Conservation (phyloP, 345 rosid species). For the Linum trigynum region DNA sequence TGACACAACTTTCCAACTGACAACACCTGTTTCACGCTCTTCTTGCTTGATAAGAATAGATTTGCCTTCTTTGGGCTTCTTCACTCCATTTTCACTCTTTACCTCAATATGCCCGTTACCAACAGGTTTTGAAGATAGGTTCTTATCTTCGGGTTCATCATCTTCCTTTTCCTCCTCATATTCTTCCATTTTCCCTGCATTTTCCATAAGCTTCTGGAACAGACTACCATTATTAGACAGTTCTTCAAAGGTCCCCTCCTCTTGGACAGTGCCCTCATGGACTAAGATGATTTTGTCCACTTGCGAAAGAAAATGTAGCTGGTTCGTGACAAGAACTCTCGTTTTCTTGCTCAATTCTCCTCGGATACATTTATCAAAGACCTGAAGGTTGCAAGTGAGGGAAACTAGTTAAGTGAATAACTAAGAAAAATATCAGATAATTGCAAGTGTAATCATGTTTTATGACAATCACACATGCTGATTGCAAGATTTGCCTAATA, state of each 20-base stretch:
- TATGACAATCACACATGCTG: neutral
- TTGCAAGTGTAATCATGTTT: neutral
- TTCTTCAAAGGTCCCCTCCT: conserved; percentile 93
- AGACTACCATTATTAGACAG: conserved; percentile 54
- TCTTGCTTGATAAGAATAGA: conserved; percentile 92
- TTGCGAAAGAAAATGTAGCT: conserved; percentile 93
- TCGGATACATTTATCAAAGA: conserved; percentile 86
- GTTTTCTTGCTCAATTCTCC: conserved; percentile 74
- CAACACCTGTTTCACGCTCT: conserved; percentile 94
- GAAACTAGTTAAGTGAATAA: conserved; percentile 5
- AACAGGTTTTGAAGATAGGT: conserved; percentile 31
- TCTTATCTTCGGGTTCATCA: conserved; percentile 35
- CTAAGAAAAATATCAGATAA: neutral
- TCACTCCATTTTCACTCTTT: conserved; percentile 27
- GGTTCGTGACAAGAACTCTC: conserved; percentile 98
- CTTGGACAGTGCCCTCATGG: conserved; percentile 84
- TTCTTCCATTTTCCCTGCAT: conserved; percentile 99
- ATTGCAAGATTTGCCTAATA: neutral
- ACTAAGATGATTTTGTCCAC: conserved; percentile 88
- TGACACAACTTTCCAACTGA: conserved; percentile 62
- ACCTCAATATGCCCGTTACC: conserved; percentile 52
- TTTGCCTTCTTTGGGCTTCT: conserved; percentile 56
- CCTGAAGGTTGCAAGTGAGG: conserved; percentile 35
- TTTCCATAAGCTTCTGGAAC: conserved; percentile 93
- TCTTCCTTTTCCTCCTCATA: conserved; percentile 63